A percentile compares a stretch with the other conserved stretches of the same genome.
Conservation (phyloP, 2,329 filamentous ascomycete species). For the Dothideomycetes sp. region DNA sequence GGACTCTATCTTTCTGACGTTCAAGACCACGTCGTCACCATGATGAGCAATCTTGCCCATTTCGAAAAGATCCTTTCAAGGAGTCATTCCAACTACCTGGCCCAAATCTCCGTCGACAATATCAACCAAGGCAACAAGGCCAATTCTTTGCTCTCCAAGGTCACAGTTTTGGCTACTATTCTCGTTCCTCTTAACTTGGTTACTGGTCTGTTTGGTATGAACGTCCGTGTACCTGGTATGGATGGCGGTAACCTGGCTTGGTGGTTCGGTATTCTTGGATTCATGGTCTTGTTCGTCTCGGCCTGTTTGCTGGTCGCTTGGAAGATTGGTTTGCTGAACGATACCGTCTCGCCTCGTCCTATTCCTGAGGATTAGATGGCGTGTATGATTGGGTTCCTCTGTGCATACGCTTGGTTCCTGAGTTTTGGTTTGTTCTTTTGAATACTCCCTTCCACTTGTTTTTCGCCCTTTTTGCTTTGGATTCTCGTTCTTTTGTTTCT, state of each 20-base stretch:
- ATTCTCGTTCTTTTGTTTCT: no score
- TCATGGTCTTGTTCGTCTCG: constrained; percentile 40
- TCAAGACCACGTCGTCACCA: constrained; percentile 97
- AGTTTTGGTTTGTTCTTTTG: no score
- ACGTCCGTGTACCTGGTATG: constrained; percentile 63
- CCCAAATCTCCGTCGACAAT: constrained; percentile 86
- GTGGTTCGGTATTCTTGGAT: constrained; percentile 53
- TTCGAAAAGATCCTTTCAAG: constrained; percentile 97
- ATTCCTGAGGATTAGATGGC: no score
- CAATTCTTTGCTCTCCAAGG: constrained; percentile 86
- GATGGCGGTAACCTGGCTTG: constrained; percentile 38
- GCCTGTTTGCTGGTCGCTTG: constrained; percentile 33
- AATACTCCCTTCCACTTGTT: no score
- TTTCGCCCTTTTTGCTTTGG: no score
- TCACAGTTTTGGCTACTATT: constrained; percentile 87
- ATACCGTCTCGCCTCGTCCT: constrained; percentile 5
- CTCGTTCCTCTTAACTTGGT: constrained; percentile 94
- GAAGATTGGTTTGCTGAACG: constrained; percentile 29
- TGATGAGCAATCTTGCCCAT: constrained; percentile 93
- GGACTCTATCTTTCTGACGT: constrained; percentile 95
- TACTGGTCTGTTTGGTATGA: constrained; percentile 82
- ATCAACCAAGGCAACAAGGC: constrained; percentile 79
- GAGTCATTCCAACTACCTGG: constrained; percentile 90
- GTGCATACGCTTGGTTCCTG: no score
- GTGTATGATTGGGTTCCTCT: no score